Evolutionary conservation across 2,329 filamentous ascomycete species (phyloP).

Genomic region (Fusarium papillatum): DNA sequence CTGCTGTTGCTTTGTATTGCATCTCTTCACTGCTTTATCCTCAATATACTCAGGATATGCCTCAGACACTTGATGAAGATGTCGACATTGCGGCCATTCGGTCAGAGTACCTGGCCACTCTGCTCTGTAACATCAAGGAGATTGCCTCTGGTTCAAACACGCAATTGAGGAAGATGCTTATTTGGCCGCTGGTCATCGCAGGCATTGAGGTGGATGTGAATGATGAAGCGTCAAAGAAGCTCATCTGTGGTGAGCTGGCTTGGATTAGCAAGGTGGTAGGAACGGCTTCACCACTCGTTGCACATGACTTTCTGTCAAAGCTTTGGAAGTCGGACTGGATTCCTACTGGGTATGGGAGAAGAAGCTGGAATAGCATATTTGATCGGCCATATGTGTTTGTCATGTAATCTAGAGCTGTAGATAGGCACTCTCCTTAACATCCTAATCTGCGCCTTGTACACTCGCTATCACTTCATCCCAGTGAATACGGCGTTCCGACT

Average conservation of each 20-base stretch:
- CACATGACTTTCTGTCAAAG: slow-evolving; percentile 22
- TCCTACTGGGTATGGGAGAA: background rate
- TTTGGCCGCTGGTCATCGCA: slow-evolving; percentile 44
- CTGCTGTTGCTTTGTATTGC: slow-evolving; percentile 39
- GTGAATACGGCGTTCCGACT: background rate
- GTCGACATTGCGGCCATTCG: background rate
- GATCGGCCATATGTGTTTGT: background rate
- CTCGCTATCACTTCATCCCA: background rate
- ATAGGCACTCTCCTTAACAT: background rate
- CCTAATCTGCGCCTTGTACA: background rate
- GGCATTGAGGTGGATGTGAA: slow-evolving; percentile 36
- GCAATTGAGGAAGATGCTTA: slow-evolving; percentile 30
- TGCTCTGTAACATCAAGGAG: slow-evolving; percentile 15
- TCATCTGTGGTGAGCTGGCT: slow-evolving; percentile 26
- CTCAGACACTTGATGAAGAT: background rate
- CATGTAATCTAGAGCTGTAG: background rate
- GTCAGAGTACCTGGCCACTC: background rate
- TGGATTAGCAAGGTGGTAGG: slow-evolving; percentile 37
- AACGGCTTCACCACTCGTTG: slow-evolving; percentile 33
- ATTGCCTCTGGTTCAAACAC: background rate
- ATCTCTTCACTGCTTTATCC: slow-evolving; percentile 8
- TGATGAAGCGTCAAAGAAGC: slow-evolving; percentile 21
- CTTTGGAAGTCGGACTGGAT: slow-evolving; percentile 29
- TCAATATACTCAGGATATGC: background rate
- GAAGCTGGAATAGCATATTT: background rate